Conservation (phyloP, 1,284 basidiomycete genomes). For the Malassezia pachydermatis region DNA sequence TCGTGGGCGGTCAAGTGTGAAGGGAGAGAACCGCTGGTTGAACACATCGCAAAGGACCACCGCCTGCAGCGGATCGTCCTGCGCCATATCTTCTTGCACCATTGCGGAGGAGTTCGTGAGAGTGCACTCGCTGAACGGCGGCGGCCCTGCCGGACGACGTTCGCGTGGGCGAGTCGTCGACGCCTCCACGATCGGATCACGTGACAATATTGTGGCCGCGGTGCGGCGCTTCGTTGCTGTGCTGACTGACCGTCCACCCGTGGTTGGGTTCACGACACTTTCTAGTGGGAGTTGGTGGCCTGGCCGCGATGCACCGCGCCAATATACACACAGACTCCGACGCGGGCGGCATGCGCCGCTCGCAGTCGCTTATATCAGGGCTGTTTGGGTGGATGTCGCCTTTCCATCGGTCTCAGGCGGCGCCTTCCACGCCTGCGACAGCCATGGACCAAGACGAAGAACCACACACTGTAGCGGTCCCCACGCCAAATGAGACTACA, state of each 20-base stretch:
- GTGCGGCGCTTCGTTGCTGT: too few relatives aligned
- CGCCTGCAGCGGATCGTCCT: conserved; percentile 59
- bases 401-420: background rate
- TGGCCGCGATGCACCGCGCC: too few relatives aligned
- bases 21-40: conserved; percentile 78
- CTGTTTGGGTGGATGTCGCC: conserved; percentile 17
- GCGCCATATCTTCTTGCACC: conserved; percentile 30
- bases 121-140: too few relatives aligned
- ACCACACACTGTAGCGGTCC: background rate
- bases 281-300: too few relatives aligned
- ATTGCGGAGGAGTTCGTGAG: background rate
- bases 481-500: background rate
- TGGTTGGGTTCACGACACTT: background rate
- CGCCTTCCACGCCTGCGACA: background rate
- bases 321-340: too few relatives aligned
- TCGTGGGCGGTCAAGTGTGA: conserved; percentile 53
- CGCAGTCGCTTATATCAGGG: conserved; percentile 12
- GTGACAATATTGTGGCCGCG: background rate
- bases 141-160: background rate
- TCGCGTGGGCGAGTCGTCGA: too few relatives aligned
- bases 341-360: conserved; percentile 7
- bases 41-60: conserved; percentile 90
- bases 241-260: background rate
- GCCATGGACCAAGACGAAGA: conserved; percentile 6
- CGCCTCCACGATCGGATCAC: background rate